Percentiles rank a stretch among this genome's conserved stretches.
These are phyloP conservation scores for Aspergillus brunneoviolaceus DNA, from an alignment of 2,329 filamentous ascomycete species.

Conservation along the genomic window DNA sequence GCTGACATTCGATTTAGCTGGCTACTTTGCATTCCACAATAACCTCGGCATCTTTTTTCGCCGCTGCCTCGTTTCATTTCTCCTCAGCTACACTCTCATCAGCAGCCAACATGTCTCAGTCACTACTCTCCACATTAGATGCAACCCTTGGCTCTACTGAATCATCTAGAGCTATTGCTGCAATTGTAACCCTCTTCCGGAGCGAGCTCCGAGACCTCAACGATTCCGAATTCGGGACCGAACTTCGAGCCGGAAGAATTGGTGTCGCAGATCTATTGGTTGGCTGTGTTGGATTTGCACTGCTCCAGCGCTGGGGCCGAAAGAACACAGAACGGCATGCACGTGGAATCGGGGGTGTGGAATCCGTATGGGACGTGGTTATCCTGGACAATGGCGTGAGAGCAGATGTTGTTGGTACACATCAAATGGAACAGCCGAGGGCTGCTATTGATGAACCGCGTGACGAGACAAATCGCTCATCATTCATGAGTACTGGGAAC, in stretches of 20 bases:
- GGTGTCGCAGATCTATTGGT: constrained; percentile 46
- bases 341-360: constrained; percentile 43
- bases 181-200: constrained; percentile 48
- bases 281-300: constrained; percentile 46
- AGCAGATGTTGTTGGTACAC: constrained; percentile 48
- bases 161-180: constrained; percentile 49
- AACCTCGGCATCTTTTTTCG: constrained; percentile 49
- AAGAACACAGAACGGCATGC: constrained; percentile 45
- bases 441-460: constrained; percentile 47
- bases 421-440: constrained; percentile 32
- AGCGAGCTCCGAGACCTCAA: constrained; percentile 45
- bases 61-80: constrained; percentile 47
- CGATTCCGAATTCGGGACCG: constrained; percentile 8
- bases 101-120: constrained; percentile 44
- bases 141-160: constrained; percentile 50
- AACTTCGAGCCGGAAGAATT: constrained; percentile 36
- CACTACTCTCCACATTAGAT: constrained; percentile 47
- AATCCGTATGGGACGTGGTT: constrained; percentile 49
- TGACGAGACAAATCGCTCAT: constrained; percentile 53
- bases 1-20: constrained; percentile 34
- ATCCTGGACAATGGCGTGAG: constrained; percentile 48
- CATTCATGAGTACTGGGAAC: constrained; percentile 42
- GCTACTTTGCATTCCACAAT: constrained; percentile 45
- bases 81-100: constrained; percentile 47
- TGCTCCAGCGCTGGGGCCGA: constrained; percentile 49